Evolutionary conservation across 805 yeast species (phyloP).

Genomic region (Kodamaea restingae): DNA sequence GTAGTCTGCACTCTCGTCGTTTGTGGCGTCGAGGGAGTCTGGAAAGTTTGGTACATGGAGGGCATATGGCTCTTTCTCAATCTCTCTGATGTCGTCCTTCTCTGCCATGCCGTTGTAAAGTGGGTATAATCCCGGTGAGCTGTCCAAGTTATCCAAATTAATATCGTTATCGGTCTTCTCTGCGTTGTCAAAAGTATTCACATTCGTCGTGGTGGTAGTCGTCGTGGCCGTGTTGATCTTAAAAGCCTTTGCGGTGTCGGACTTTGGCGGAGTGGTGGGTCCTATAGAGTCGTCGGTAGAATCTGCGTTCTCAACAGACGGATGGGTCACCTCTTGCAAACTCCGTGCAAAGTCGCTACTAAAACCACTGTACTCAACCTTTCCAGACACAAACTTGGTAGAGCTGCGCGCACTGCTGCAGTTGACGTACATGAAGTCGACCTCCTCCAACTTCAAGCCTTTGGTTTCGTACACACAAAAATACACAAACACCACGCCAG

Average conservation of each 20-base stretch:
- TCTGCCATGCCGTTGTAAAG: too few species aligned
- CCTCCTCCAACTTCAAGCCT: slow-evolving; percentile 76
- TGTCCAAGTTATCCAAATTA: too few species aligned
- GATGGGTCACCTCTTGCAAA: background rate
- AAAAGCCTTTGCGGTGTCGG: slow-evolving; percentile 7
- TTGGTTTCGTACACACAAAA: slow-evolving; percentile 74
- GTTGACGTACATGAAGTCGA: slow-evolving; percentile 66
- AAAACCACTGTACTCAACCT: slow-evolving; percentile 24
- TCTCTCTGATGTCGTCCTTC: too few species aligned
- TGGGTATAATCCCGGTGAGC: too few species aligned
- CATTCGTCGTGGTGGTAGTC: slow-evolving; percentile 14
- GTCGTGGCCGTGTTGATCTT: slow-evolving; percentile 2
- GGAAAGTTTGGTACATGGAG: too few species aligned
- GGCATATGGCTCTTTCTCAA: too few species aligned
- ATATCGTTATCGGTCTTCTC: too few species aligned
- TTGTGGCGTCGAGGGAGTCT: background rate
- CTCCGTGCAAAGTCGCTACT: slow-evolving; percentile 6
- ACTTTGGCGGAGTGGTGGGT: slow-evolving; percentile 1
- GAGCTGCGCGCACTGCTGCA: slow-evolving; percentile 56
- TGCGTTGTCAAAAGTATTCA: slow-evolving; percentile 12
- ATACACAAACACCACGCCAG: slow-evolving; percentile 59
- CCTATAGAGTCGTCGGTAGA: slow-evolving; percentile 1
- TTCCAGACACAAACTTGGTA: slow-evolving; percentile 38
- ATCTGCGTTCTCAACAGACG: too few species aligned
- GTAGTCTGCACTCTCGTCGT: slow-evolving; percentile 11